Evolutionary conservation across 441 rosid species (phyloP).

Genomic region (Dalechampia spathulata): DNA sequence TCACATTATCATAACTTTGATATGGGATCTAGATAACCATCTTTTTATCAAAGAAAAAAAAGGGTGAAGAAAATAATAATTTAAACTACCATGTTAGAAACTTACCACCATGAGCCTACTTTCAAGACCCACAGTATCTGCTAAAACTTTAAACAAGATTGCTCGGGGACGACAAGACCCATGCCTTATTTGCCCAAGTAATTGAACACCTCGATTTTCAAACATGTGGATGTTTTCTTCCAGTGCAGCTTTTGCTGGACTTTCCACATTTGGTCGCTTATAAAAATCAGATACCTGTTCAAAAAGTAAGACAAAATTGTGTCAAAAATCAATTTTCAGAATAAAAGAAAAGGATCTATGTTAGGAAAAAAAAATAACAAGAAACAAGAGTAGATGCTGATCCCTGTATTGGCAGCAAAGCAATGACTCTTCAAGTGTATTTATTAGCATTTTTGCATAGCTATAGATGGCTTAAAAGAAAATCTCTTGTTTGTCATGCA

Average conservation of each 20-base stretch:
- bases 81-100: slow-evolving; percentile 11
- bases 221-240: slow-evolving; percentile 68
- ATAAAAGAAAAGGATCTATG: slow-evolving; percentile 6
- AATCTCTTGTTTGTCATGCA: not conserved
- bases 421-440: not conserved
- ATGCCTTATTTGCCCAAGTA: slow-evolving; percentile 91
- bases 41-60: not conserved
- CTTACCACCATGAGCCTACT: slow-evolving; percentile 96
- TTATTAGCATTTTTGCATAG: not conserved
- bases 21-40: not conserved
- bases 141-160: slow-evolving; percentile 87
- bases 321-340: slow-evolving; percentile 9
- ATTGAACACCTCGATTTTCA: slow-evolving; percentile 72
- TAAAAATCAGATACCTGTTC: slow-evolving; percentile 87
- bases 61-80: not conserved
- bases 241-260: slow-evolving; percentile 79
- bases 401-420: not conserved
- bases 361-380: no score
- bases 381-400: not conserved
- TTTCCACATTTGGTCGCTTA: slow-evolving; percentile 68
- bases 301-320: slow-evolving; percentile 10
- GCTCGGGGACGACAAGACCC: slow-evolving; percentile 98
- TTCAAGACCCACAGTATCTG: slow-evolving; percentile 94
- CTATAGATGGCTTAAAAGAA: not conserved
- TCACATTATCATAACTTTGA: not conserved